Base-by-base conservation (phyloP, 2,329 filamentous ascomycete species). In the Hypoxylon sp. region DNA sequence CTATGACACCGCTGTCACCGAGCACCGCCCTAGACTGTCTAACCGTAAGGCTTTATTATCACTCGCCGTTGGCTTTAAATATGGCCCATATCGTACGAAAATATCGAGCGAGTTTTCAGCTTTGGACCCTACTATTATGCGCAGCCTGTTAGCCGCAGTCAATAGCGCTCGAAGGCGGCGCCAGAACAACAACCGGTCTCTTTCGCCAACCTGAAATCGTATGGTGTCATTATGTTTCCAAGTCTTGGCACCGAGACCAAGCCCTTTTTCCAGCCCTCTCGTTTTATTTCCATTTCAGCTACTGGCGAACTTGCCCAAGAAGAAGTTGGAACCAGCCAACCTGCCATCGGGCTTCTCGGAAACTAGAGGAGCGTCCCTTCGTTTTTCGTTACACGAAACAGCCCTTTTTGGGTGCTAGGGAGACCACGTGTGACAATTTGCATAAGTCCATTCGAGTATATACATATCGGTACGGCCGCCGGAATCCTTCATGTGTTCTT, bases 121-220 rank as follows among this genome's bases (percentile, higher is more conserved):
- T 62, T 54, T 57, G 13, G 31, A 50, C 50, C 25, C 48, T 57
- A 49, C 27, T 42, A 30, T 49, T 37, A 48, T 42, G 50, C 48
- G 42, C 55, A 62, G 46, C 42, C 14, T 60, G 17, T 22, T 63
- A 68, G 56, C 40, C 51, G 49, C 60, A 63, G 60, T 63, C 46
- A 27, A 61, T 67, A 69, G 64, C 51, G 60, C 65, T 65, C 56
- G 40, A 54, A 48, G 44, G 44, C 61, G 57, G 63, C 51, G 55
- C 56, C 54, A 71, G 37, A 53, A 61, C 53, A 57, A 60, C 50
- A 61, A 63, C 61, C 61, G 61, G 66, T 60, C 54, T 58, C 60
- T 67, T 54, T 68, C 50, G 58, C 69, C 66, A 72, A 63, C 66
- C 66, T 63, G 64, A 64, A 68, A 69, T 70, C 57, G 69, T 70